Evolutionary conservation across 441 rosid genomes (phyloP).

Genomic region (Arabidopsis hybrid): DNA sequence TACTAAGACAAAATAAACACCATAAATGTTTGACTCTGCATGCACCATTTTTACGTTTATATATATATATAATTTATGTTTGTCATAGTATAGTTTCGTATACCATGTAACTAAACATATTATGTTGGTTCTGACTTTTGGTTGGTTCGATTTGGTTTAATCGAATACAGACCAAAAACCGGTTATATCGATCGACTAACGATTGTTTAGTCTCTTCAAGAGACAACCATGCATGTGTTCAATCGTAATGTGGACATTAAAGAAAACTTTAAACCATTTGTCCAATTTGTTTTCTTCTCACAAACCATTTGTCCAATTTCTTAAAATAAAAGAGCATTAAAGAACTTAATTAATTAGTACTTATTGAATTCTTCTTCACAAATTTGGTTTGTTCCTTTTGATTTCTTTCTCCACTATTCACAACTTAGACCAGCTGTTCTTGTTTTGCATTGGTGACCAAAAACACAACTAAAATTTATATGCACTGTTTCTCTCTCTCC

Average conservation of each 20-base stretch:
- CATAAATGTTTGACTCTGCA: slow-evolving; percentile 40
- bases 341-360: slow-evolving; percentile 3
- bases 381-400: slow-evolving; percentile 1
- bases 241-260: slow-evolving; percentile 18
- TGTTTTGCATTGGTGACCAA: slow-evolving; percentile 41
- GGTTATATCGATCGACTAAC: not conserved
- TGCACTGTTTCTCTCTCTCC: not conserved
- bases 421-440: slow-evolving; percentile 47
- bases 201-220: slow-evolving; percentile 22
- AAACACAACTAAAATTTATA: slow-evolving; percentile 9
- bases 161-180: slow-evolving; percentile 1
- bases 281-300: slow-evolving; percentile 12
- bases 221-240: slow-evolving; percentile 31
- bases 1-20: slow-evolving; percentile 33
- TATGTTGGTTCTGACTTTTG: slow-evolving; percentile 14
- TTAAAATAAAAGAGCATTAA: slow-evolving; percentile 15
- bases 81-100: slow-evolving; percentile 6
- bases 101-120: not conserved
- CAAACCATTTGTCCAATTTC: slow-evolving; percentile 36
- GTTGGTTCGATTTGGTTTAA: slow-evolving; percentile 6
- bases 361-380: not conserved
- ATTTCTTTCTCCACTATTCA: slow-evolving; percentile 26
- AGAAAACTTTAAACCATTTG: slow-evolving; percentile 30
- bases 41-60: slow-evolving; percentile 23
- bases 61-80: not conserved